Evolutionary conservation across 83 land plant species (phyloP), one percentile per base, ranked within the genome.

Genomic region (Picea abies): DNA sequence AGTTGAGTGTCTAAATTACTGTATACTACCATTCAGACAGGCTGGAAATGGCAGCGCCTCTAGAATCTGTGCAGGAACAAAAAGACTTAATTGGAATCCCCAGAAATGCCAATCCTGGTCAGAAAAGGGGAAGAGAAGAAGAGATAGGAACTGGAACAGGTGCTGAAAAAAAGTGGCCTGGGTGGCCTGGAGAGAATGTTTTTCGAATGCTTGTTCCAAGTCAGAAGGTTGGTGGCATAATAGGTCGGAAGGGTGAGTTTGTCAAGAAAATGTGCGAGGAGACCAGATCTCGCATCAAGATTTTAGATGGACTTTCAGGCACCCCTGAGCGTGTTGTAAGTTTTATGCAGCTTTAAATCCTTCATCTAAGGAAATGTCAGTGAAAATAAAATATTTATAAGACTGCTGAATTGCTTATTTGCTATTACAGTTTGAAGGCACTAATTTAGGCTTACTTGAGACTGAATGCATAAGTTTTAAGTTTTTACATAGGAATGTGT

Each of bases 201-300:
- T 84, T 78, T 76, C 60, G 86, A 60, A 20, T 84, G 56, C 41
- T 84, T 22, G 86, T 84, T 22, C 86, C 86, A 7, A 66, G 41
- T 32, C 49, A 37, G 78, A 84, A 81, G 67, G 86, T 84, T 23
- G 86, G 86, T 56, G 72, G 86, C 20, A 84, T 84, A 26, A 84
- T 84, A 17, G 86, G 86, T 61, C 86, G 86, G 3, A 84, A 84
- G 71, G 86, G 86, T 12, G 86, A 84, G 5, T 75, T 81, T 35
- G 82, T 84, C 14, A 84, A 84, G 61, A 84, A 84, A 76, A 70
- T 84, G 52, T 84, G 86, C 22, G 86, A 84, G 58, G 86, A 84
- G 66, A 81, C 86, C 41, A 37, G 79, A 35, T 81, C 86, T 5
- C 78, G 79, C 14, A 63, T 84, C 19, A 58, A 63, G 49, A 84